Evolutionary conservation across 2,329 filamentous ascomycete species (phyloP), one percentile per base, ranked within the genome.

Genomic region (Penicillium sclerotigenum): DNA sequence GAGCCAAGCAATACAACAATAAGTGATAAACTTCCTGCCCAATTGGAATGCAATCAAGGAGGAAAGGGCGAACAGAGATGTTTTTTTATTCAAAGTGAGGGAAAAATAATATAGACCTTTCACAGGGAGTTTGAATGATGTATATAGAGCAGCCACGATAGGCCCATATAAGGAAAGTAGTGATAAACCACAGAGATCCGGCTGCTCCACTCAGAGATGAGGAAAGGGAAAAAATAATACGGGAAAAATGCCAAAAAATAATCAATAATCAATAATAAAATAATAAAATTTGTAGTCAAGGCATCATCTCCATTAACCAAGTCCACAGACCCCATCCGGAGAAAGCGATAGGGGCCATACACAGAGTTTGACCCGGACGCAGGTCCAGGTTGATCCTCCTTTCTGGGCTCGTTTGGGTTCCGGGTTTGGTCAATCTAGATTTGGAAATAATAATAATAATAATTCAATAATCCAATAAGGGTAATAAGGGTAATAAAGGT

Each of bases 341-440:
- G 67, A 69, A 65, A 65, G 62, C 45, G 59, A 59, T 49, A 57
- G 60, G 52, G 62, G 53, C 66, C 64, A 50, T 50, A 42, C 47
- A 66, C 67, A 73, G 60, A 72, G 68, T 72, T 73, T 70, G 68
- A 68, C 62, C 69, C 65, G 68, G 70, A 72, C 69, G 70, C 70
- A 73, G 70, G 69, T 71, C 71, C 70, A 72, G 69, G 69, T 64
- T 71, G 70, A 72, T 73, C 69, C 69, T 69, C 68, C 68, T 68
- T 70, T 71, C 65, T 68, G 65, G 67, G 60, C 65, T 68, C 63
- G 67, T 68, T 67, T 68, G 62, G 65, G 62, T 33, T 66, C 68
- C 66, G 65, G 65, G 65, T 64, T 68, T 68, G 61, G 67, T 64
- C 62, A 59, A 63, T 63, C 62, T 62, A 65, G 61, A 62, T 54